Conservation (phyloP, 192 early-diverging fungal species). For the Podila epicladia region DNA sequence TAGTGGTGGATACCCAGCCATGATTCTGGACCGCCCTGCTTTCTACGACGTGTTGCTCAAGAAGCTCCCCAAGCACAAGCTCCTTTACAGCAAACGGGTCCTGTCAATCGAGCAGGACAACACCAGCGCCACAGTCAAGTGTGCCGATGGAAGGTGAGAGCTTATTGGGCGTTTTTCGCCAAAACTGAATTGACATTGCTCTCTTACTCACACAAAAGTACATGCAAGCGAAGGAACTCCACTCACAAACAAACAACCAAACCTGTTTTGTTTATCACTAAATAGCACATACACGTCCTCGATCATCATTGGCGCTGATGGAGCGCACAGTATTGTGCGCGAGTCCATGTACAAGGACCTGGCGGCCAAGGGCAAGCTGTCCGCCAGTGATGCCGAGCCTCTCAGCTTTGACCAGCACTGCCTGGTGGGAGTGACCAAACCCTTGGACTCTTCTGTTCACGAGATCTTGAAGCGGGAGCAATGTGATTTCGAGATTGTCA, state of each 20-base stretch:
- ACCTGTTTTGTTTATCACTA: neutral
- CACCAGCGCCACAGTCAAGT: slow-evolving; percentile 28
- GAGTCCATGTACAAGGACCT: slow-evolving; percentile 28
- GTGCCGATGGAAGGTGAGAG: slow-evolving; percentile 42
- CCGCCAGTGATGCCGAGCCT: slow-evolving; percentile 30
- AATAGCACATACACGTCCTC: slow-evolving; percentile 23
- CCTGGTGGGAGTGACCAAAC: slow-evolving; percentile 42
- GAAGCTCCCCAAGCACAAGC: slow-evolving; percentile 37
- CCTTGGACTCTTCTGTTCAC: slow-evolving; percentile 33
- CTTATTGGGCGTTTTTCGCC: too few relatives aligned
- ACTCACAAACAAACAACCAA: neutral
- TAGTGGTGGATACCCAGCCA: slow-evolving; percentile 46
- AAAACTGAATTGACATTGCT: too few relatives aligned
- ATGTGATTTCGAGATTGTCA: slow-evolving; percentile 48
- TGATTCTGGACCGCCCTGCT: slow-evolving; percentile 49
- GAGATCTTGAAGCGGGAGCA: slow-evolving; percentile 32
- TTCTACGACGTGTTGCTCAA: slow-evolving; percentile 39
- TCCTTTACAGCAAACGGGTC: slow-evolving; percentile 35
- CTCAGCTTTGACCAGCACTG: slow-evolving; percentile 48
- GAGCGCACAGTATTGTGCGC: slow-evolving; percentile 38
- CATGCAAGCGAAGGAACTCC: too few relatives aligned
- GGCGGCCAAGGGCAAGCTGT: slow-evolving; percentile 17
- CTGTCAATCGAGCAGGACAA: slow-evolving; percentile 22
- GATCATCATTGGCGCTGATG: slow-evolving; percentile 45
- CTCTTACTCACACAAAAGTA: too few relatives aligned